These are phyloP conservation scores for Trametes versicolor DNA, from an alignment of 1,284 basidiomycete species.

Conservation along the genomic window DNA sequence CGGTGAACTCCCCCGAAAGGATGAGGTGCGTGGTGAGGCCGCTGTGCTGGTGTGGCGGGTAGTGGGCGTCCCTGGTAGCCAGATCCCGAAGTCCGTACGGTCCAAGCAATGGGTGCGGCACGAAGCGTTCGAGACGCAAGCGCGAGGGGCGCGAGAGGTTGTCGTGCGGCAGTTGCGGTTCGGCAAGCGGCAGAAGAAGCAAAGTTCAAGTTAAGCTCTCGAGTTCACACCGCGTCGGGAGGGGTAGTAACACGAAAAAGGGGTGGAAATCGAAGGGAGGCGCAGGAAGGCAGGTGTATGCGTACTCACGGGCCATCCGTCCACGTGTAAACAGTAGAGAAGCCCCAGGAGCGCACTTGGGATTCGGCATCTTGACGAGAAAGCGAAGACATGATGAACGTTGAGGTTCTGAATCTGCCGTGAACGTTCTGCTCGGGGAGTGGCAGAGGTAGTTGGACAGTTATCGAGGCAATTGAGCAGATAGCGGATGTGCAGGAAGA, in stretches of 20 bases:
- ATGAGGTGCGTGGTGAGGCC: slow-evolving; percentile 46
- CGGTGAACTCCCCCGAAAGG: slow-evolving; percentile 43
- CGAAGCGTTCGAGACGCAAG: not conserved
- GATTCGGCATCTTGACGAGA: slow-evolving; percentile 36
- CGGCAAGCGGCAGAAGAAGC: slow-evolving; percentile 8
- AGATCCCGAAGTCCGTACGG: not conserved
- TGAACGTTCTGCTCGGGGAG: slow-evolving; percentile 2
- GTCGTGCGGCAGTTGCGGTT: slow-evolving; percentile 3
- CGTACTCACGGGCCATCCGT: slow-evolving; percentile 45
- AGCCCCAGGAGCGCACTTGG: slow-evolving; percentile 45
- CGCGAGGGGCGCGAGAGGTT: not conserved
- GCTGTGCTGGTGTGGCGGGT: slow-evolving; percentile 43
- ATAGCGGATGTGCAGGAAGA: not conserved
- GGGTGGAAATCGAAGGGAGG: no score
- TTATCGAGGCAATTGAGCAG: not conserved
- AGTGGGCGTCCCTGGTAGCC: slow-evolving; percentile 40
- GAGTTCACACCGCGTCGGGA: slow-evolving; percentile 4
- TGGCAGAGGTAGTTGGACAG: not conserved
- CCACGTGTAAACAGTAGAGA: slow-evolving; percentile 46
- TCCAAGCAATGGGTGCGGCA: not conserved
- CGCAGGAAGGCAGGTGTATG: not conserved
- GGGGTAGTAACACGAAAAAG: not conserved
- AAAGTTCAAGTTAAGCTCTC: slow-evolving; percentile 7
- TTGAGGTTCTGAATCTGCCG: not conserved
- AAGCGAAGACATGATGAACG: slow-evolving; percentile 24